phyloP scores from a whole-genome alignment of 192 early-diverging fungal genomes.

The Phycomyces nitens region DNA sequence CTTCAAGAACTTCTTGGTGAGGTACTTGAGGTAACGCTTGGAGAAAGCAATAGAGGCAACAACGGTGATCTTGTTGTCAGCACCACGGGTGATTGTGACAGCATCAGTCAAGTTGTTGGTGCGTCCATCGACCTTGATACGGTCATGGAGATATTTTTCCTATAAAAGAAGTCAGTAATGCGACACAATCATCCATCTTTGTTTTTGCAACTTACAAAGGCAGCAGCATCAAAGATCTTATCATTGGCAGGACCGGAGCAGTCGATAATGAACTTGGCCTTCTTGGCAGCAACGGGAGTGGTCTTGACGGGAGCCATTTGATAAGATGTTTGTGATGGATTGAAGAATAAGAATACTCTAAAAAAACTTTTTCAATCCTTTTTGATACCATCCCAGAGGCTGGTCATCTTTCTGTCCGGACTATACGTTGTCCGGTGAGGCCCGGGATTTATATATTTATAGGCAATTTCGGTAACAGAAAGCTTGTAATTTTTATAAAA shows the following conservation, averaged over 20 bases:
- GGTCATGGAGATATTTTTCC: slow-evolving; percentile 98
- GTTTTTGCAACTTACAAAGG: slow-evolving; percentile 65
- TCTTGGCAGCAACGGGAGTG: slow-evolving; percentile 24
- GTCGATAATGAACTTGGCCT: slow-evolving; percentile 86
- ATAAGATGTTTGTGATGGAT: neutral
- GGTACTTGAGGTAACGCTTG: slow-evolving; percentile 99
- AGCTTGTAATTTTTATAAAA: no score
- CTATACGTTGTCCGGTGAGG: no score
- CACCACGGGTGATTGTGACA: slow-evolving; percentile 76
- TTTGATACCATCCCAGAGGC: neutral
- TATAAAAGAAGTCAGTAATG: slow-evolving; percentile 21
- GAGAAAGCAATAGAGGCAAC: slow-evolving; percentile 75
- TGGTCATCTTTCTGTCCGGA: no score
- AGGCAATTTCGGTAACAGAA: no score
- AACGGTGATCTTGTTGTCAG: slow-evolving; percentile 75
- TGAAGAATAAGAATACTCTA: neutral
- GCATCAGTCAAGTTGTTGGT: slow-evolving; percentile 90
- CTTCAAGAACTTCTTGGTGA: slow-evolving; percentile 99
- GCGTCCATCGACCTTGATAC: slow-evolving; percentile 96
- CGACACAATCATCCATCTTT: neutral
- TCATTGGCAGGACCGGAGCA: slow-evolving; percentile 88
- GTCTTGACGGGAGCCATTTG: slow-evolving; percentile 32
- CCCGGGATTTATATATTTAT: no score
- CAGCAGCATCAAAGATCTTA: slow-evolving; percentile 95
- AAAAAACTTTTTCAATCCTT: slow-evolving; percentile 3